These are phyloP conservation scores for Colletotrichum navitas DNA, from an alignment of 2,329 filamentous ascomycete genomes.

Conservation along the genomic window DNA sequence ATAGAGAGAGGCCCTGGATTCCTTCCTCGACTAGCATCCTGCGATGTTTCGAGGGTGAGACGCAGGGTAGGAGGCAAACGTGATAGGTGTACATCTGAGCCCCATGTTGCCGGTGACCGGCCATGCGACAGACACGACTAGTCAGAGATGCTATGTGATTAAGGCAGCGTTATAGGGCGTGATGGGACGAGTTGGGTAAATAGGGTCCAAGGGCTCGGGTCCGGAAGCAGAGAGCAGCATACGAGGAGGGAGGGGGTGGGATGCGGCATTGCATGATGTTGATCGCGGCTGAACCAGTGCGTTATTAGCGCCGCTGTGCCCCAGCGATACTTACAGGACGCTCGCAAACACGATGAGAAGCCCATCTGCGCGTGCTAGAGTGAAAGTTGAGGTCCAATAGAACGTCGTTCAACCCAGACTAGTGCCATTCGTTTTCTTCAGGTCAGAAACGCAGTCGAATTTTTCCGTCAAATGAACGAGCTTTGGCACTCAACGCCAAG, in stretches of 20 bases:
- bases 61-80: neutral
- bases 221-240: slow-evolving; percentile 22
- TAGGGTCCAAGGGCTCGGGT: slow-evolving; percentile 36
- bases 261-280: slow-evolving; percentile 36
- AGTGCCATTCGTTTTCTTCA: slow-evolving; percentile 21
- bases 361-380: neutral
- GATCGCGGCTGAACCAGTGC: slow-evolving; percentile 14
- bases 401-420: slow-evolving; percentile 17
- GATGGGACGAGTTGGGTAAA: slow-evolving; percentile 5
- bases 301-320: slow-evolving; percentile 20
- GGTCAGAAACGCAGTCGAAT: slow-evolving; percentile 34
- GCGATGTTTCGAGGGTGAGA: neutral
- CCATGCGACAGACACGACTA: slow-evolving; percentile 5
- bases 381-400: neutral
- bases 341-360: neutral
- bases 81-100: slow-evolving; percentile 2
- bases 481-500: slow-evolving; percentile 24
- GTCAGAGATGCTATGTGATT: neutral
- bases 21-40: neutral
- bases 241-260: neutral
- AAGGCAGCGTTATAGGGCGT: slow-evolving; percentile 6
- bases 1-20: neutral
- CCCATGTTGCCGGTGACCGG: slow-evolving; percentile 23
- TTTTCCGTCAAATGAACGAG: slow-evolving; percentile 40
- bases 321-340: neutral